These are phyloP conservation scores for Ophiostoma sp. DNA, from an alignment of 2,329 filamentous ascomycete genomes.

Conservation along the genomic window DNA sequence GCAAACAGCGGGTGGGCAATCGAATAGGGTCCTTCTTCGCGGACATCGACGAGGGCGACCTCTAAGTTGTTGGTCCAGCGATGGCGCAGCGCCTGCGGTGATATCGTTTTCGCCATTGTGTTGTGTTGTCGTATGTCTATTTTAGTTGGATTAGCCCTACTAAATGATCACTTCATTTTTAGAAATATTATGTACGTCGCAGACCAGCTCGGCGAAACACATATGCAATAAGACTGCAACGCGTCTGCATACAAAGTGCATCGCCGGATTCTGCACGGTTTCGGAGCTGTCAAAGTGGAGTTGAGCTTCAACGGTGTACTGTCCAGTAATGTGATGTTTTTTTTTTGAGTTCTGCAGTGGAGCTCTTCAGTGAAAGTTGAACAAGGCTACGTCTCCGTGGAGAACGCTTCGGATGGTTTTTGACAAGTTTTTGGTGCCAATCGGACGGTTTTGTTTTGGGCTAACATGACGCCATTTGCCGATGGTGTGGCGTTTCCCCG, in stretches of 20 bases:
- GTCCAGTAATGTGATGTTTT: neutral
- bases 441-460: neutral
- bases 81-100: slow-evolving; percentile 15
- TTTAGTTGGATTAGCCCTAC: too few species aligned
- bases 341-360: neutral
- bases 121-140: neutral
- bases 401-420: neutral
- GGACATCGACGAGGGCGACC: slow-evolving; percentile 23
- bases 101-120: neutral
- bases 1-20: slow-evolving; percentile 22
- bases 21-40: slow-evolving; percentile 24
- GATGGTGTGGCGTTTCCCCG: neutral
- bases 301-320: neutral
- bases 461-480: neutral
- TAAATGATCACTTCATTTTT: neutral
- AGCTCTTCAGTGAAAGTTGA: neutral
- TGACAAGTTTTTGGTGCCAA: neutral
- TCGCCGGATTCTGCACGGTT: neutral
- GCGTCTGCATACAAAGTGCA: neutral
- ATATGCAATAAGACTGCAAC: neutral
- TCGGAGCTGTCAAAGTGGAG: neutral
- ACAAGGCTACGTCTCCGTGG: neutral
- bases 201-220: neutral
- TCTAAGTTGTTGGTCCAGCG: slow-evolving; percentile 20
- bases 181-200: neutral